Base-by-base conservation (phyloP, 768 basidiomycete genomes). In the Lactarius deliciosus region DNA sequence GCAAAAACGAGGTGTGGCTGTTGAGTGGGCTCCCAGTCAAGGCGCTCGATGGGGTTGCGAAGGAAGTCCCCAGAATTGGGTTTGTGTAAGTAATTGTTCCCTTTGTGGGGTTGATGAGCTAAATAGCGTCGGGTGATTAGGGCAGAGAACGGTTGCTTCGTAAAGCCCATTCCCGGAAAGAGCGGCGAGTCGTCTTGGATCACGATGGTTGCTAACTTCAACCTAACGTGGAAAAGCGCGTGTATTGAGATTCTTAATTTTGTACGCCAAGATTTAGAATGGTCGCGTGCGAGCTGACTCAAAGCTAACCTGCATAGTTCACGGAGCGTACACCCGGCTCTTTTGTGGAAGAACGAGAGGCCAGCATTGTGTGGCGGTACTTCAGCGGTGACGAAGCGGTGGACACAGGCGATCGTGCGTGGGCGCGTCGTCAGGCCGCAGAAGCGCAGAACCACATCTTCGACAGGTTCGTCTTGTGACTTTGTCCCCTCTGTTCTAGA, bases 401-500 rank as follows among this genome's bases (percentile, higher is more conserved):
- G 41, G 70, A 75, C 47, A 75, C 85, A 0, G 58, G 61, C 25
- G 90, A 91, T 72, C 81, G 88, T 13, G 85, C 85, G 64, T 95
- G 93, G 93, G 93, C 92, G 0, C 83, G 89, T 38, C 79, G 93
- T 25, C 92, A 94, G 74, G 93, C 93, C 1, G 91, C 91, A 0
- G 92, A 94, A 74, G 93, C 93, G 25, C 93, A 94, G 76, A 95
- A 95, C 76, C 93, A 94, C 72, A 91, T 94, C 69, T 94, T 92
- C 73, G 92, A 93, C 75, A 85, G 84, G 85, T 85, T 50, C n/a
- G 34, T 57, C 47, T 13, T 13, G 40, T 57, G 60, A 18, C 40
- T 32, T 56, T 22, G 45, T 3, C 15, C 36, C 28, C 25, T 53
- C n/a, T 22, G 63, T 22, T 20, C 28, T 47, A 20, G 45, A n/a